Evolutionary conservation across 2,329 filamentous ascomycete species (phyloP), one percentile per base, ranked within the genome.

Genomic region (Hypoxylon sp.): DNA sequence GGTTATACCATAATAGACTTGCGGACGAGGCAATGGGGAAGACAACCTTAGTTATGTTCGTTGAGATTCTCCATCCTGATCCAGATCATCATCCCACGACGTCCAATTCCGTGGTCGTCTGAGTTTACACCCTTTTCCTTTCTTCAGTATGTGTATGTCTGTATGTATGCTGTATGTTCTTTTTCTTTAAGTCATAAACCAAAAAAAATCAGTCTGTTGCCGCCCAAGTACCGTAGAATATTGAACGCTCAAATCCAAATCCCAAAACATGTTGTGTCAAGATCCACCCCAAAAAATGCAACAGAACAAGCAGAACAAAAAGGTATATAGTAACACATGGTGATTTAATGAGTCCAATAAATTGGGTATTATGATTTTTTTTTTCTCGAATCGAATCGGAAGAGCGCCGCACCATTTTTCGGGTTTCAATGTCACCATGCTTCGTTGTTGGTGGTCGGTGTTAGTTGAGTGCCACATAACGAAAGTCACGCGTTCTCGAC

Each of bases 281-380:
- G 55, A 59, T 64, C 59, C 67, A 59, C 58, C 65, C 57, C 58
- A 43, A 63, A 56, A 62, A 64, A 63, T 65, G 62, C 66, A 56
- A 59, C 49, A 39, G 44, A 65, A 32, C 28, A 60, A 57, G 24
- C 46, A 46, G 52, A 60, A 62, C 28, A 55, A 60, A 64, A 68
- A 67, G 49, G 60, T 64, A 70, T 69, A 73, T 71, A 73, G 57
- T 69, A 71, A 71, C 68, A 71, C 69, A 68, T 64, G 61, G 57
- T 60, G 59, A 43, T 66, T 63, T 60, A 66, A 56, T 49, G 15
- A 56, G 49, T 56, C 56, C 62, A 52, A 64, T 44, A 57, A 54
- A 62, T 15, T 54, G 64, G 57, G 65, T 62, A 63, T 69, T 69
- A 63, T 68, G 4, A 15, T 34, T 34, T 34, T 10, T 34, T 64